Conservation (phyloP, 2,329 filamentous ascomycete species). For the Capronia coronata region DNA sequence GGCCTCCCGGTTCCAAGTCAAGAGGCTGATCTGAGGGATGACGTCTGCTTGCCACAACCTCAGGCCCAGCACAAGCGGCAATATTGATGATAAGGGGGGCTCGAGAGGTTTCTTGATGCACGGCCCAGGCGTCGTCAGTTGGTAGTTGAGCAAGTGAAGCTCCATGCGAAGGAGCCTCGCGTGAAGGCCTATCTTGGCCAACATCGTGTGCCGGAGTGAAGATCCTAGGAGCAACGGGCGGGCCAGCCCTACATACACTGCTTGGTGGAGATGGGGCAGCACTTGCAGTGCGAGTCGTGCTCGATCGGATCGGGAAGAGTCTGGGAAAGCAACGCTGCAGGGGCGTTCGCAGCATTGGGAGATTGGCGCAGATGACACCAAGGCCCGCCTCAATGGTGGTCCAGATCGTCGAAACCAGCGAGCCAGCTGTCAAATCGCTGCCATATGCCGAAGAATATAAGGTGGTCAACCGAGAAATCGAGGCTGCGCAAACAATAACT, state of each 20-base stretch:
- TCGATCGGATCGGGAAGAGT: constrained; percentile 14
- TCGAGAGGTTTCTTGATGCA: not conserved
- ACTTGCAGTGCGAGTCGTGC: constrained; percentile 11
- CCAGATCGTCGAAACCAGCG: constrained; percentile 34
- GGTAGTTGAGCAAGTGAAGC: not conserved
- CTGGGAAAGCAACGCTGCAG: constrained; percentile 26
- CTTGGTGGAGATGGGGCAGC: constrained; percentile 4
- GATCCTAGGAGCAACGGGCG: constrained; percentile 1
- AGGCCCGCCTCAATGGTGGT: constrained; percentile 36
- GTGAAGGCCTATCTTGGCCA: not conserved
- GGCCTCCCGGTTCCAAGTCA: not conserved
- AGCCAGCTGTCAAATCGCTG: constrained; percentile 29
- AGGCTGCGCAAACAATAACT: constrained; percentile 24
- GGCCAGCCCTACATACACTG: constrained; percentile 1
- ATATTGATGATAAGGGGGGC: not conserved
- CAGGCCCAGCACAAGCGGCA: too few relatives aligned
- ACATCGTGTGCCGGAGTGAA: not conserved
- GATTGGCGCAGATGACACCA: constrained; percentile 37
- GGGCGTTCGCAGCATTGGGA: constrained; percentile 35
- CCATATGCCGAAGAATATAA: constrained; percentile 29
- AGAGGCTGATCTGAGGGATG: not conserved
- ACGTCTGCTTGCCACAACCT: not conserved
- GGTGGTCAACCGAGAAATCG: constrained; percentile 34
- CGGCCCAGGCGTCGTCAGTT: not conserved
- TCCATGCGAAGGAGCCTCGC: not conserved